Conservation (phyloP, 805 yeast species). For the Pichia paraexigua region DNA sequence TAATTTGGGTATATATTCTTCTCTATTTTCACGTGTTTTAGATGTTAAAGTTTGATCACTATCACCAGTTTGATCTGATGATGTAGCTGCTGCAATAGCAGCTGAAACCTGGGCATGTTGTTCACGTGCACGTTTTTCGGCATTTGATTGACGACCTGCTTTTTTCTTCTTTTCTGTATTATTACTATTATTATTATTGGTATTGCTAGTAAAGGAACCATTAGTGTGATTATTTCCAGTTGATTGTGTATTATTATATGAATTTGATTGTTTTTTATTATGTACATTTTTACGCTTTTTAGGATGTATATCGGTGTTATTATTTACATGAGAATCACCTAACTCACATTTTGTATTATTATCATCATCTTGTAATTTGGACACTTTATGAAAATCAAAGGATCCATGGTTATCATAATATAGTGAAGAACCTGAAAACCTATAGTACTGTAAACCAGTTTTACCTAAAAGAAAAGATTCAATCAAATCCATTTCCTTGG, state of each 20-base stretch:
- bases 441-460: slow-evolving; percentile 44
- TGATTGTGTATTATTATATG: background rate
- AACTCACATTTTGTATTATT: slow-evolving; percentile 3
- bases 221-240: background rate
- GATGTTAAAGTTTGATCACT: background rate
- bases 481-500: slow-evolving; percentile 67
- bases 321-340: background rate
- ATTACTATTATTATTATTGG: background rate
- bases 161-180: slow-evolving; percentile 5
- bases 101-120: slow-evolving; percentile 1
- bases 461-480: slow-evolving; percentile 78
- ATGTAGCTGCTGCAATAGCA: background rate
- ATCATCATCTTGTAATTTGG: slow-evolving; percentile 4
- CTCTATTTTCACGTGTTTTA: slow-evolving; percentile 12
- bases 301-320: background rate
- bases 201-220: background rate
- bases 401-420: slow-evolving; percentile 29
- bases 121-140: slow-evolving; percentile 5
- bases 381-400: slow-evolving; percentile 20
- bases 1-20: slow-evolving; percentile 25
- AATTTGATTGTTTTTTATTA: background rate
- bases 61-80: background rate
- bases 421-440: slow-evolving; percentile 60
- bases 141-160: slow-evolving; percentile 4
- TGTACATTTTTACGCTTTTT: slow-evolving; percentile 4